Evolutionary conservation across 345 rosid species (phyloP), one percentile per base, ranked within the genome.

Genomic region (Gossypium rotundifolium): DNA sequence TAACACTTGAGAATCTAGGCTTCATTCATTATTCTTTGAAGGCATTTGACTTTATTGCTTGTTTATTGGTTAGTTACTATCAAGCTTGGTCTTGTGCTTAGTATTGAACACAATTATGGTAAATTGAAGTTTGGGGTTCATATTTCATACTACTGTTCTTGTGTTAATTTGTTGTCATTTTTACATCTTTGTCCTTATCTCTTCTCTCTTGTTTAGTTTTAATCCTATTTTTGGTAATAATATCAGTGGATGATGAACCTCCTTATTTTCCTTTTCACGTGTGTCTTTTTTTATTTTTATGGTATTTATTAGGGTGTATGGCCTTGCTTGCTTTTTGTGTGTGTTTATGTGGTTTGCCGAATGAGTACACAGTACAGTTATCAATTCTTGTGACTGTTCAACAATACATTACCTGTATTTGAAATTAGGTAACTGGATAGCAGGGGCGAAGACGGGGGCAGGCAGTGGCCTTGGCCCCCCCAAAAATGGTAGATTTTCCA

Each of bases 41-140:
- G 51, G 48, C 62, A 70, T 70, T 53, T 70, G 62, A 22, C 48
- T 33, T 70, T 38, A 38, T 54, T 70, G 29, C 51, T 54, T 71
- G 63, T 71, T 71, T 33, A 40, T 53, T 54, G 58, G 63, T 13
- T 40, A 46, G 17, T 40, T 48, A 9, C 71, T 70, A 49, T n/a
- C 18, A 12, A 48, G 48, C 38, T 49, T 49, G 16, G 22, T 6
- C 12, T 49, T 3, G 2, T 25, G 33, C 58, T 49, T 49, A 49
- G 13, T 49, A 25, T 20, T 68, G 22, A 23, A 14, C 42, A 18
- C 12, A 27, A 23, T 14, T 23, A 23, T 68, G 57, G 54, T 23
- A 45, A 65, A 46, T 67, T 46, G 42, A 48, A 68, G 22, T 48
- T 22, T 66, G 40, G 11, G 2, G 1, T 67, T 46, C 57, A 29